phyloP scores from a whole-genome alignment of 1,284 basidiomycete species.

The Boletellus dicymbophilus region DNA sequence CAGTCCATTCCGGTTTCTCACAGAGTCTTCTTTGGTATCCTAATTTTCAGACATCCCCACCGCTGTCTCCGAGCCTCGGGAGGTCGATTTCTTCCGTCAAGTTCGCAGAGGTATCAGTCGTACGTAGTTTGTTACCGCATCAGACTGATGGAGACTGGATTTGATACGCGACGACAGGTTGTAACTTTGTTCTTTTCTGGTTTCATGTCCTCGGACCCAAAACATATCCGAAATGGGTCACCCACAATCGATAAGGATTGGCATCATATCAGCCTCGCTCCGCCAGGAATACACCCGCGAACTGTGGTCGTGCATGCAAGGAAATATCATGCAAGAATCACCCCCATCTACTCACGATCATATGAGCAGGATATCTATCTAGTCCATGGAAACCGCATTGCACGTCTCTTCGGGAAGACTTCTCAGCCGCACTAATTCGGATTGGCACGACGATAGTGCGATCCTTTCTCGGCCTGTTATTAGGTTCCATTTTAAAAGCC shows the following conservation, averaged over 20 bases:
- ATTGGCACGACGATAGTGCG: constrained; percentile 24
- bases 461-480: constrained; percentile 22
- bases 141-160: constrained; percentile 12
- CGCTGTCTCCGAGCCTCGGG: too few relatives aligned
- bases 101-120: constrained; percentile 1
- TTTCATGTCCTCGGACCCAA: constrained; percentile 28
- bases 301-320: constrained; percentile 15
- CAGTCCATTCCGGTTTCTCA: too few relatives aligned
- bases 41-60: too few relatives aligned
- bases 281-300: constrained; percentile 6
- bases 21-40: too few relatives aligned
- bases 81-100: constrained; percentile 7
- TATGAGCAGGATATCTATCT: constrained; percentile 15
- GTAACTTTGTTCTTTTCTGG: constrained; percentile 22
- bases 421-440: constrained; percentile 27
- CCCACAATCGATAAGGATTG: constrained; percentile 35
- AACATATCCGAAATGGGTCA: constrained; percentile 12
- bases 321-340: constrained; percentile 19
- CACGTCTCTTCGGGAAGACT: constrained; percentile 15
- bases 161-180: constrained; percentile 19
- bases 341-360: constrained; percentile 21
- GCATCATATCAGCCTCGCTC: constrained; percentile 7
- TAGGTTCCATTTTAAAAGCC: constrained; percentile 11
- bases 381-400: constrained; percentile 7
- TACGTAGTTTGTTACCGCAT: constrained; percentile 10